A percentile compares a stretch with the other conserved stretches of the same genome.
Evolutionary conservation across 1,284 basidiomycete genomes (phyloP).

Genomic region (Xerocomus amazonicus): DNA sequence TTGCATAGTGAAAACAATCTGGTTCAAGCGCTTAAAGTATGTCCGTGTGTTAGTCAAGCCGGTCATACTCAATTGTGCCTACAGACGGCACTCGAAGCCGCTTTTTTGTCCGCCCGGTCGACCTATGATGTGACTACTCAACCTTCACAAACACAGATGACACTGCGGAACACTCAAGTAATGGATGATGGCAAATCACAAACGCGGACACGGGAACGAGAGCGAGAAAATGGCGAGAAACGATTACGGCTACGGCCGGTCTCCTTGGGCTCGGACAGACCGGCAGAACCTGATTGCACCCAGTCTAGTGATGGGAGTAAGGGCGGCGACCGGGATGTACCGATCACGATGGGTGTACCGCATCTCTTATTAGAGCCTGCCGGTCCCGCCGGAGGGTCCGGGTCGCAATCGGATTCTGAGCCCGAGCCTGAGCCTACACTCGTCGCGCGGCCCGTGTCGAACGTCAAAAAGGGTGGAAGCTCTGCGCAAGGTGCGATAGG

Average conservation of each 20-base stretch:
- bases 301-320: neutral
- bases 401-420: slow-evolving; percentile 6
- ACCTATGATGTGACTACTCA: slow-evolving; percentile 4
- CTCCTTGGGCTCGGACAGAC: neutral
- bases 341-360: slow-evolving; percentile 10
- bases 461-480: slow-evolving; percentile 2
- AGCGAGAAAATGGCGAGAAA: slow-evolving; percentile 6
- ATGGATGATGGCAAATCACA: neutral
- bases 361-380: slow-evolving; percentile 2
- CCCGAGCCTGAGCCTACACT: slow-evolving; percentile 27
- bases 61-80: neutral
- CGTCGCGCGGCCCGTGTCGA: slow-evolving; percentile 12
- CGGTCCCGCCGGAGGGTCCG: neutral
- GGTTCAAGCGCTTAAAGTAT: slow-evolving; percentile 75
- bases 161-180: slow-evolving; percentile 1
- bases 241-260: neutral
- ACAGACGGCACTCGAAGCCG: slow-evolving; percentile 49
- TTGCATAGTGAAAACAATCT: slow-evolving; percentile 86
- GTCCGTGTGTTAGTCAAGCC: slow-evolving; percentile 4
- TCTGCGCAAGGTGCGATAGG: neutral
- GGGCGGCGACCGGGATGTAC: neutral
- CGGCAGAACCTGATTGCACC: neutral
- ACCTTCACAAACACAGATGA: slow-evolving; percentile 6
- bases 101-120: slow-evolving; percentile 54
- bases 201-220: neutral